Base-by-base conservation (phyloP, 1,139 yeast species). In the Suhomyces choctaworum region DNA sequence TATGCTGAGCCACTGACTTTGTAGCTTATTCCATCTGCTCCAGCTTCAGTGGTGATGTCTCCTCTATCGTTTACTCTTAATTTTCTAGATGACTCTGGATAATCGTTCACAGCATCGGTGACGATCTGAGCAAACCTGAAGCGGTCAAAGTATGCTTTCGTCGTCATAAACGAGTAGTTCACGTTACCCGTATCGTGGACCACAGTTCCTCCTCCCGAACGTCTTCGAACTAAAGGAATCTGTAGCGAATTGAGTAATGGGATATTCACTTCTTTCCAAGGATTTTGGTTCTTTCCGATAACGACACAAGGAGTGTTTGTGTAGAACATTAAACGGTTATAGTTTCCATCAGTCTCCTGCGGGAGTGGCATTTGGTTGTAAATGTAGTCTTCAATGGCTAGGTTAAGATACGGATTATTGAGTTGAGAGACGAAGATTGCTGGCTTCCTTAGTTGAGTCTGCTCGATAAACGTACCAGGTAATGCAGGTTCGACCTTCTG, bases 141-240 rank as follows among this genome's bases (percentile, higher is more conserved):
- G 27, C 96, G 64, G 44, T 80, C 74, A 51, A 94, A 94, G 2
- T 71, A 73, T 4, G 66, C 70, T 42, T 89, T 78, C 2, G 83
- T 68, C 13, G 88, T 80, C 71, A 92, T 80, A 47, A 78, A 88
- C 6, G 95, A 82, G 58, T 82, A 94, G 54, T 94, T 94, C 15
- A 83, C 80, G 52, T 94, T 94, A 0, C 97, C 96, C n/a, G 71
- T 50, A 58, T 92, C 98, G 55, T 94, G 99, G 8, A 89, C 96
- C 1, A 94, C 99, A 0, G 97, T 80, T 0, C 99, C 99, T 2
- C 99, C 99, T 1, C 99, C 99, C 2, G 95, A 83, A 30, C 76
- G 66, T 40, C 99, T 68, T 46, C 98, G 67, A 3, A 94, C 59
- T 9, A 90, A 56, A 0, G 95, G 92, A n/a, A 87, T 70, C 1